These are phyloP conservation scores for Carex cristatella DNA, from an alignment of 176 grass and related monocot genomes.

Conservation along the genomic window DNA sequence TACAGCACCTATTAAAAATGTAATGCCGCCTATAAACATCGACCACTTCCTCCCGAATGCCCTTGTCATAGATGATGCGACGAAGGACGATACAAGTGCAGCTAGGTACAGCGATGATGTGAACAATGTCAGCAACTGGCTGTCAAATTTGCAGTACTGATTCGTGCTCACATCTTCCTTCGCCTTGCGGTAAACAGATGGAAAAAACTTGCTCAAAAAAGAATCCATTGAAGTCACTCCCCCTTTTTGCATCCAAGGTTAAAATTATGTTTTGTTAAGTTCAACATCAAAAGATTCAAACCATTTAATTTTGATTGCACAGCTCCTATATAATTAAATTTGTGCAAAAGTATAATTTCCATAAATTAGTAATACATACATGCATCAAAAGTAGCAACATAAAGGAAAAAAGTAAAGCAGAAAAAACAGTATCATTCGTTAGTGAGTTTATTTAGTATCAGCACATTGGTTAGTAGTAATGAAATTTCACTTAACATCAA, in stretches of 20 bases:
- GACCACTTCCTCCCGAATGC: constrained; percentile 6
- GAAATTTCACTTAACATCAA: not conserved
- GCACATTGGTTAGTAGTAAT: not conserved
- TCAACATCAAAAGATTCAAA: not conserved
- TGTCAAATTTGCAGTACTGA: constrained; percentile 87
- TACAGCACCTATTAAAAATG: not conserved
- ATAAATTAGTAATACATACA: not conserved
- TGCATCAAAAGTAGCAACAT: not conserved
- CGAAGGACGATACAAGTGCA: not conserved
- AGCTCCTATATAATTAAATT: not conserved
- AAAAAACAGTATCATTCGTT: not conserved
- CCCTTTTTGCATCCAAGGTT: not conserved
- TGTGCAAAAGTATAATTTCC: not conserved
- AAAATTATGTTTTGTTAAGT: not conserved
- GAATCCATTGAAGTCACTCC: constrained; percentile 23
- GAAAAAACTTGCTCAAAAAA: constrained; percentile 18
- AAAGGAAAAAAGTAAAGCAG: not conserved
- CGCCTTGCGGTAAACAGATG: not conserved
- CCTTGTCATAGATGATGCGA: constrained; percentile 2
- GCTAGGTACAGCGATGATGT: constrained; percentile 18
- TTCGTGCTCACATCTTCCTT: constrained; percentile 16
- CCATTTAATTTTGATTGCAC: not conserved
- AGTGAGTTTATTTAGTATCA: not conserved
- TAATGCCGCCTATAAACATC: constrained; percentile 18
- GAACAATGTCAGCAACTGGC: constrained; percentile 21